Base-by-base conservation (phyloP, 1,139 yeast species). In the Saccharomyces hybrid region DNA sequence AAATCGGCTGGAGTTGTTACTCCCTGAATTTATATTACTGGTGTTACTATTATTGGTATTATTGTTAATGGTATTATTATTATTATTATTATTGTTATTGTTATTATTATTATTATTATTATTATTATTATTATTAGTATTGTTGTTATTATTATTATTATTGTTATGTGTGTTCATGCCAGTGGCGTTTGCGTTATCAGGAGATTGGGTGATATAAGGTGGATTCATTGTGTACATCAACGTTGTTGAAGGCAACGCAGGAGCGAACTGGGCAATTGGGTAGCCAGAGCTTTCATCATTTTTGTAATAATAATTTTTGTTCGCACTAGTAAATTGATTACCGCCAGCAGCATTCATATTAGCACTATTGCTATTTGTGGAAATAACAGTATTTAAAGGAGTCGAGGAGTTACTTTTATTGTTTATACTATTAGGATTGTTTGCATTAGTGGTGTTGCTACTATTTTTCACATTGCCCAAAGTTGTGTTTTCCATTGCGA, bases 401-500 rank as follows among this genome's bases (percentile, higher is more conserved):
- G 31, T 32, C 13, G 46, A 31, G 9, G 50, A 47, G 34, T 34
- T 47, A 27, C 38, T 32, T 26, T 46, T 46, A 5, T 50, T 42
- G 47, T 50, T 47, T 46, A 46, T 50, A 50, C 25, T 50, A 47
- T 46, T 47, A 50, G 48, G 26, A n/a, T 20, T 50, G 42, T 5
- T 28, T 5, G 30, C 20, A 25, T 46, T 46, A 11, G 30, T 46
- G 30, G 30, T 23, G 28, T 20, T 20, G 23, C 14, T 8, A 23
- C 7, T 46, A 23, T 46, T 46, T 47, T 52, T 54, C 32, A 49
- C 47, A 50, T 56, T 57, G 4, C 88, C 88, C 32, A 83, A 70
- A 0, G 83, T 75, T 56, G 82, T 75, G 62, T 83, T 81, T 68
- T 84, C 76, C 59, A 82, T 75, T 14, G 88, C 79, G 66, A 75